Percentiles rank a stretch among this genome's conserved stretches.
Conservation (phyloP, 768 basidiomycete species). For the Leccinum pellstonianum region DNA sequence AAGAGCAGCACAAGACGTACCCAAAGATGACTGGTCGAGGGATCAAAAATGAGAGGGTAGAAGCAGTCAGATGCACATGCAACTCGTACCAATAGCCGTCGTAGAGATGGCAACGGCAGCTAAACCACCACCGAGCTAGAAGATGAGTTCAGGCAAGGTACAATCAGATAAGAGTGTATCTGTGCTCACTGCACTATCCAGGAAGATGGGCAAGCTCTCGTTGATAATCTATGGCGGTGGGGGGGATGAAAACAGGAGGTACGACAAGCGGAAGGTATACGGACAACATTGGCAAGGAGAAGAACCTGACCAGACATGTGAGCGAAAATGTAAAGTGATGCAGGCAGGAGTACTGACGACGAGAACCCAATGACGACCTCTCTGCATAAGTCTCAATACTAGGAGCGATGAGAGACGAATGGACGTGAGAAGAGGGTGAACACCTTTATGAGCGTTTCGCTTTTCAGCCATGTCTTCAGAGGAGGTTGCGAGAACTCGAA, state of each 20-base stretch:
- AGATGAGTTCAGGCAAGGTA: conserved; percentile 45
- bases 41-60: not conserved
- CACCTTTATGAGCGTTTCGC: conserved; percentile 69
- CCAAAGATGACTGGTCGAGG: conserved; percentile 71
- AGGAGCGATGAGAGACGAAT: conserved; percentile 3
- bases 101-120: conserved; percentile 80
- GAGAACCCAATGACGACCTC: conserved; percentile 89
- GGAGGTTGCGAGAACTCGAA: conserved; percentile 79
- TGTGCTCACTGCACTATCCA: conserved; percentile 62
- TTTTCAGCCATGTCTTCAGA: conserved; percentile 73
- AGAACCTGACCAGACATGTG: conserved; percentile 55
- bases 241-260: not conserved
- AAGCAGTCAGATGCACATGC: not conserved
- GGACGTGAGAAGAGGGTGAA: not conserved
- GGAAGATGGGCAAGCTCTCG: conserved; percentile 80
- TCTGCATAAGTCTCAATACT: conserved; percentile 57
- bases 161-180: conserved; percentile 46
- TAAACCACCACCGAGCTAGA: conserved; percentile 64
- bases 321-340: not conserved
- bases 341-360: conserved; percentile 51
- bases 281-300: conserved; percentile 82
- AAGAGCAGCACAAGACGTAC: conserved; percentile 38
- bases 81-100: conserved; percentile 45
- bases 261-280: conserved; percentile 22
- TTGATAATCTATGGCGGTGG: conserved; percentile 62